phyloP scores from a whole-genome alignment of 208 protist genomes.

The Strigomonas culicis region DNA sequence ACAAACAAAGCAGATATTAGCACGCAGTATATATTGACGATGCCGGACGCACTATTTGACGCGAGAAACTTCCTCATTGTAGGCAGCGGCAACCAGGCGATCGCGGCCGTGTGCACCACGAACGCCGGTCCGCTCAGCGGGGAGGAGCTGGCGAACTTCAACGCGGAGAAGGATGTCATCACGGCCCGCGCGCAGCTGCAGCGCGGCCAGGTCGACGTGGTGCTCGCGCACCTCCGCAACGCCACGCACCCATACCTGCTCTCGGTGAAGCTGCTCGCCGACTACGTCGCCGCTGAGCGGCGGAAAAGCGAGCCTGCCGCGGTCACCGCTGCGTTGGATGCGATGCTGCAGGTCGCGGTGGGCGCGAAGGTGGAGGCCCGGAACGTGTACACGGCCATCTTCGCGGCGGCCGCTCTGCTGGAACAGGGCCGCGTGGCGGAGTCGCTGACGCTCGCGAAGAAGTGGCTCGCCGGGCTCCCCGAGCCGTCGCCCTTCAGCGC shows the following conservation, averaged over 20 bases:
- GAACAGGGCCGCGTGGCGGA: constrained; percentile 30
- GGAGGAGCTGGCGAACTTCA: constrained; percentile 57
- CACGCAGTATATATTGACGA: constrained; percentile 14
- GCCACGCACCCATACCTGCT: constrained; percentile 47
- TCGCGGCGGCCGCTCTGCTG: constrained; percentile 50
- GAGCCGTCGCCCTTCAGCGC: constrained; percentile 16
- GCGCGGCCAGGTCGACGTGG: constrained; percentile 63
- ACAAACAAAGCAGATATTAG: neutral
- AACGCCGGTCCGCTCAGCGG: constrained; percentile 29
- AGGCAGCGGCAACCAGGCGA: constrained; percentile 81
- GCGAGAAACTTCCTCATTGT: constrained; percentile 77
- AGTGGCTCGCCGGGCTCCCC: constrained; percentile 49
- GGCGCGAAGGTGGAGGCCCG: constrained; percentile 16
- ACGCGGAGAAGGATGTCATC: constrained; percentile 58
- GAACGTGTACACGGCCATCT: constrained; percentile 35
- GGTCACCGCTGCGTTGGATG: constrained; percentile 15
- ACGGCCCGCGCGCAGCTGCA: constrained; percentile 72
- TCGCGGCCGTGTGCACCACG: constrained; percentile 59
- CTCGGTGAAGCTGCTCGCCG: constrained; percentile 49
- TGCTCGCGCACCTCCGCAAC: constrained; percentile 49
- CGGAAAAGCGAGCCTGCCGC: constrained; percentile 20
- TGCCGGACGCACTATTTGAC: constrained; percentile 85
- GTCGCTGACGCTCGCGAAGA: constrained; percentile 51
- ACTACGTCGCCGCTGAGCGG: constrained; percentile 28
- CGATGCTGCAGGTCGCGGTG: constrained; percentile 30